phyloP scores from a whole-genome alignment of 2,329 filamentous ascomycete genomes.

The Fusarium setosum region DNA sequence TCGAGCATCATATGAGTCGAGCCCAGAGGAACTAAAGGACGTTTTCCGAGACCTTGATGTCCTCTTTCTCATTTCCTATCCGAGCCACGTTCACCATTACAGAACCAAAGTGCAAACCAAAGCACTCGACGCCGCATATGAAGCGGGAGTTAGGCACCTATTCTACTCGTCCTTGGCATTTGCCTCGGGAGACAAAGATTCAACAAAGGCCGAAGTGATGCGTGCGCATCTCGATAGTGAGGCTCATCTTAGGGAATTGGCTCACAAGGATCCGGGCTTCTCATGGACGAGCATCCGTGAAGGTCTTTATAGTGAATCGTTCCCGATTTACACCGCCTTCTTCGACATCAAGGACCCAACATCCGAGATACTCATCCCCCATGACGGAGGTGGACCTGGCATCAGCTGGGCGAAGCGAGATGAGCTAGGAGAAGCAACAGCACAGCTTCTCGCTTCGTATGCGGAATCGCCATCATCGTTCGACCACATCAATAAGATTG shows the following conservation, averaged over 20 bases:
- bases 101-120: slow-evolving; percentile 8
- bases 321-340: slow-evolving; percentile 32
- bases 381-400: slow-evolving; percentile 20
- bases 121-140: slow-evolving; percentile 19
- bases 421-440: slow-evolving; percentile 32
- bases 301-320: slow-evolving; percentile 33
- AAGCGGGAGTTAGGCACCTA: slow-evolving; percentile 20
- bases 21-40: not conserved
- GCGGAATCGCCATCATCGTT: not conserved
- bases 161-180: slow-evolving; percentile 33
- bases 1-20: slow-evolving; percentile 28
- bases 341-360: slow-evolving; percentile 12
- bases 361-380: slow-evolving; percentile 3
- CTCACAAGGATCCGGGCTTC: not conserved
- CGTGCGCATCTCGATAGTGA: slow-evolving; percentile 31
- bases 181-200: not conserved
- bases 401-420: slow-evolving; percentile 35
- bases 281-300: slow-evolving; percentile 31
- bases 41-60: slow-evolving; percentile 4
- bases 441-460: slow-evolving; percentile 15
- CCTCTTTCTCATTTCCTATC: slow-evolving; percentile 31
- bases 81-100: slow-evolving; percentile 31
- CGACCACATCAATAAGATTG: slow-evolving; percentile 4
- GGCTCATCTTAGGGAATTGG: slow-evolving; percentile 1
- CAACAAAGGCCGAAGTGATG: slow-evolving; percentile 26